Base-by-base conservation (phyloP, 257 asterid species). In the Petunia axillaris region DNA sequence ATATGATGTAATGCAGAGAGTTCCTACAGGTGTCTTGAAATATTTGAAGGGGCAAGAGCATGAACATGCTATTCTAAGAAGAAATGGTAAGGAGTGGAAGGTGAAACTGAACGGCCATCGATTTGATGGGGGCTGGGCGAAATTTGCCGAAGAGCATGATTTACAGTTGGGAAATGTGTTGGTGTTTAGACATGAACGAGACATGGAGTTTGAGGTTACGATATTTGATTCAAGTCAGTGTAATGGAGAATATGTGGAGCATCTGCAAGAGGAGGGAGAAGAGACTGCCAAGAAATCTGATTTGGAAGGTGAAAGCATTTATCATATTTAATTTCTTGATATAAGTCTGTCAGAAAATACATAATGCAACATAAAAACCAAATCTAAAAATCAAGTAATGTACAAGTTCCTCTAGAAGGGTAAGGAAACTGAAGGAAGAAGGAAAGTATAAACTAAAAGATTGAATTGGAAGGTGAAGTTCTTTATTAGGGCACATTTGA, bases 141-240 rank as follows among this genome's bases (percentile, higher is more conserved):
- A 43, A 0, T 77, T 82, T 48, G 57, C 37, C 0, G 55, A 16
- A 35, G 82, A 77, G 1, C 9, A 67, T 55, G 64, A 60, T 82
- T 39, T 82, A 63, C 73, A 77, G 4, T 66, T 66, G 25, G 82
- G 85, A 8, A 65, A 66, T 48, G 2, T 82, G 25, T 64, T 77
- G 46, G 62, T 77, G 25, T 82, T 82, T 8, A 65, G 78, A 46
- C 85, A 82, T 35, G 74, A 82, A 82, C 74, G 85, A 64, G 15
- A 77, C 1, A 77, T 44, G 82, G 74, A 76, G 59, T 82, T 82
- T 57, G 80, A 82, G 0, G 82, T 77, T 8, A 3, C 2, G 9
- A 38, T 82, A 1, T 67, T 77, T 38, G 75, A 82, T 10, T 50
- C 73, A 3, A 82, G 46, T 71, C 48, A 43, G 0, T 81, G 83